These are phyloP conservation scores for Boechera divaricarpa DNA, from an alignment of 345 rosid species.

Conservation along the genomic window DNA sequence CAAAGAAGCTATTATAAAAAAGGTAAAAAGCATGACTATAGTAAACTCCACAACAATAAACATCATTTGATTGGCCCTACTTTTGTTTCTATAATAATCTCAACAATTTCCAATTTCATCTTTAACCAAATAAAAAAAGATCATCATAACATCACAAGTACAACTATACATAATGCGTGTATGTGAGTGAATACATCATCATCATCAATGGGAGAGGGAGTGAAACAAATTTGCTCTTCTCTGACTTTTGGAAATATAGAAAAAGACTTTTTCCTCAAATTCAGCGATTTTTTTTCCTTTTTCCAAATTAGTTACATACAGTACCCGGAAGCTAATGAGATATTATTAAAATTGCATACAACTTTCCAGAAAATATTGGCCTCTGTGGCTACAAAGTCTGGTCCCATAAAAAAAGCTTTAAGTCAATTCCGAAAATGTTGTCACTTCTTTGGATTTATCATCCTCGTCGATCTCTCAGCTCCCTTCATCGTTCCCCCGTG, in stretches of 20 bases:
- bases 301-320: slow-evolving; percentile 41
- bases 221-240: neutral
- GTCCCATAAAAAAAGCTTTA: slow-evolving; percentile 43
- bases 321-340: slow-evolving; percentile 37
- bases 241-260: too few relatives aligned
- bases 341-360: slow-evolving; percentile 39
- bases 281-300: slow-evolving; percentile 16
- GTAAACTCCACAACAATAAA: slow-evolving; percentile 29
- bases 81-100: slow-evolving; percentile 29
- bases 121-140: slow-evolving; percentile 20
- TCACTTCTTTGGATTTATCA: slow-evolving; percentile 43
- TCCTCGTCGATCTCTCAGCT: slow-evolving; percentile 63
- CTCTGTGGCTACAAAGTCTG: slow-evolving; percentile 40
- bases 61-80: slow-evolving; percentile 39
- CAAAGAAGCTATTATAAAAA: neutral
- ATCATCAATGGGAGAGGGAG: neutral
- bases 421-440: slow-evolving; percentile 35
- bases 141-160: slow-evolving; percentile 31
- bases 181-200: slow-evolving; percentile 21
- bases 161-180: slow-evolving; percentile 36
- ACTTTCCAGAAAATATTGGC: slow-evolving; percentile 9
- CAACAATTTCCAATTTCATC: slow-evolving; percentile 25
- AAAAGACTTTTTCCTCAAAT: slow-evolving; percentile 36
- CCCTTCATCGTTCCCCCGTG: slow-evolving; percentile 55
- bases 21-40: neutral